Base-by-base conservation (phyloP, 2,329 filamentous ascomycete species). In the Botryotinia globosa region DNA sequence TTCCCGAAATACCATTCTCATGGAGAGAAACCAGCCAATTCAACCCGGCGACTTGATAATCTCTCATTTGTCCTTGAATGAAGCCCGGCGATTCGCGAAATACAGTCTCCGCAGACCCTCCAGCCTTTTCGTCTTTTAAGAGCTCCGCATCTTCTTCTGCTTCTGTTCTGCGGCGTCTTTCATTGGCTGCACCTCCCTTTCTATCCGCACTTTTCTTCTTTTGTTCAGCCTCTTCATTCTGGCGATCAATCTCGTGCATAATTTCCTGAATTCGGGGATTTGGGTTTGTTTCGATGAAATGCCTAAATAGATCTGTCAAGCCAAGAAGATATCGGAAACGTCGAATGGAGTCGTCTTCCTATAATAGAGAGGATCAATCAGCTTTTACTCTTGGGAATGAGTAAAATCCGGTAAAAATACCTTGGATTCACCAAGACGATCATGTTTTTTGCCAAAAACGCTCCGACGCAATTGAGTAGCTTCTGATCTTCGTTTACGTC, bases 1-100 rank as follows among this genome's bases (percentile, higher is more conserved):
- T 99, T 77, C 96, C 96, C 32, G 95, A 98, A 77, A 99, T 99
- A 85, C 96, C 96, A 79, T 99, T 99, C 83, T 99, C 96, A 79
- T 99, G 96, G 9, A 99, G 87, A 20, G 94, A 98, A 77, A 99
- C 94, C 63, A 99, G 88, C 96, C 96, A 99, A 82, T 99, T 99
- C 77, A 99, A 86, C 77, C 96, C 96, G 48, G 93, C 92, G 77
- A 99, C 87, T 82, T 99, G 96, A 83, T 99, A 99, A 82, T 99
- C 96, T 80, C 96, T 91, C 94, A 99, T 98, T 73, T 88, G 85
- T 70, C 86, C 92, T 25, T 97, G 84, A 75, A 99, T 90, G 81
- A 93, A 99, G n/a, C 90, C 83, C 20, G 96, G 96, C 3, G 95
- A 98, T 74, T 98, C 96, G 74, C 95, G 90, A 83, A 99, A 99